Percentiles rank a stretch among this genome's conserved stretches.
Conservation (phyloP, 2,329 filamentous ascomycete species). For the Scedosporium dehoogii region DNA sequence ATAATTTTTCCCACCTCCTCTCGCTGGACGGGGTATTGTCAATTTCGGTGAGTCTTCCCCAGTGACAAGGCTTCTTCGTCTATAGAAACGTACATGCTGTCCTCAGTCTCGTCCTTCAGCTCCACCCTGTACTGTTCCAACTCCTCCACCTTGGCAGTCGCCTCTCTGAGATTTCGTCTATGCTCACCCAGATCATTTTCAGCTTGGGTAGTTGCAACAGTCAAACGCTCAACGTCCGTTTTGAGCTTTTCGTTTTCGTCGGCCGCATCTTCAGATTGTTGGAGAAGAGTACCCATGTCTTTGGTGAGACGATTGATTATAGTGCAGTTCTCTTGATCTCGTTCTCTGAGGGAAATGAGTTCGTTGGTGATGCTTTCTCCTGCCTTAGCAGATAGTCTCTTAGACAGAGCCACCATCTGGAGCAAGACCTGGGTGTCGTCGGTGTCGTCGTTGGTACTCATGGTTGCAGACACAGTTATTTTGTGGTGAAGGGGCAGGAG, state of each 20-base stretch:
- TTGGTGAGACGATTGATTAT: background rate
- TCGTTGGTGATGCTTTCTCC: background rate
- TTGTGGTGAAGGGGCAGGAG: background rate
- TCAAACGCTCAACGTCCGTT: background rate
- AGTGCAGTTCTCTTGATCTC: background rate
- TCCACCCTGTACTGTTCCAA: constrained; percentile 2
- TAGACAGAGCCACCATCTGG: background rate
- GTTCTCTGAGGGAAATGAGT: background rate
- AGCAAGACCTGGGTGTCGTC: background rate
- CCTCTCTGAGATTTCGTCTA: background rate
- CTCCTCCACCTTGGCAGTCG: background rate
- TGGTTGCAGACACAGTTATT: background rate
- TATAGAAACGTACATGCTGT: background rate
- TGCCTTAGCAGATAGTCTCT: background rate
- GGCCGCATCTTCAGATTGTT: background rate
- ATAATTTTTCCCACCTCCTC: background rate
- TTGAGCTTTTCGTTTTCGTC: background rate
- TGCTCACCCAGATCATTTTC: background rate
- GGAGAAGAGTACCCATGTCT: background rate
- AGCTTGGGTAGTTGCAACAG: no score
- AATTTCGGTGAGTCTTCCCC: background rate
- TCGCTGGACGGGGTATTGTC: background rate
- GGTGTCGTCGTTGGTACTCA: background rate
- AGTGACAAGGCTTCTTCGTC: background rate
- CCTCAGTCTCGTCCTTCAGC: background rate